These are phyloP conservation scores for Sporothrix schenckii DNA, from an alignment of 2,329 filamentous ascomycete genomes.

Conservation along the genomic window DNA sequence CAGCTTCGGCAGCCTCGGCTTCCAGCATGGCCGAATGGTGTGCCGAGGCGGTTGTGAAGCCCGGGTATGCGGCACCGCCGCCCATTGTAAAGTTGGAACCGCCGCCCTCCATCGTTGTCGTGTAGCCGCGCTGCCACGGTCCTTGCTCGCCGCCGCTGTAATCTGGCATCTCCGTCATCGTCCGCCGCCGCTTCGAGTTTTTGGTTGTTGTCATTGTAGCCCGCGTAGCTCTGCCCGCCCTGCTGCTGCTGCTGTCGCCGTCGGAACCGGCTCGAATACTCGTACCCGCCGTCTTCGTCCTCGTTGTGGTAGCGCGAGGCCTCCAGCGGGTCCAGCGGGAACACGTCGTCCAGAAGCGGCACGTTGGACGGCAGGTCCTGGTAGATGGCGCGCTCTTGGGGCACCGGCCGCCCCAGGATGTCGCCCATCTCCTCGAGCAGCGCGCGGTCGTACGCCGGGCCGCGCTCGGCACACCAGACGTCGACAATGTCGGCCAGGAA, in stretches of 20 bases:
- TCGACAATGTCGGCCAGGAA: constrained; percentile 66
- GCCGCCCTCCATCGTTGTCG: constrained; percentile 64
- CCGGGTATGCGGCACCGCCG: constrained; percentile 47
- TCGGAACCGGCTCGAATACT: neutral
- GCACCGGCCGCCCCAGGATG: constrained; percentile 68
- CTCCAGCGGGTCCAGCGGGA: constrained; percentile 63
- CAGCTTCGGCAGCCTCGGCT: constrained; percentile 38
- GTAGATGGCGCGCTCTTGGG: constrained; percentile 58
- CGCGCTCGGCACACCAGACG: constrained; percentile 59
- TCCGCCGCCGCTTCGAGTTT: constrained; percentile 40
- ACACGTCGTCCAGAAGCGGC: constrained; percentile 66
- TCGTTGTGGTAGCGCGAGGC: constrained; percentile 27
- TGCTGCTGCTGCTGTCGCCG: constrained; percentile 4
- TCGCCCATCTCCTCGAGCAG: constrained; percentile 68
- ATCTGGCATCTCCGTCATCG: constrained; percentile 24
- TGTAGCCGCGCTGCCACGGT: constrained; percentile 51
- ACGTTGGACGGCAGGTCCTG: constrained; percentile 57
- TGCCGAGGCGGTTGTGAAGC: constrained; percentile 64
- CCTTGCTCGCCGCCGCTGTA: constrained; percentile 24
- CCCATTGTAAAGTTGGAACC: constrained; percentile 61
- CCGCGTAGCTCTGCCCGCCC: no score
- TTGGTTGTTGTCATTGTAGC: neutral
- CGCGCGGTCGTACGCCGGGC: constrained; percentile 68
- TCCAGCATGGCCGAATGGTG: constrained; percentile 52
- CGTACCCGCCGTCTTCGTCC: constrained; percentile 30